Percentiles rank a stretch among this genome's conserved stretches.
Evolutionary conservation across 2,329 filamentous ascomycete genomes (phyloP).

Genomic region (Delphinella strobiligena): DNA sequence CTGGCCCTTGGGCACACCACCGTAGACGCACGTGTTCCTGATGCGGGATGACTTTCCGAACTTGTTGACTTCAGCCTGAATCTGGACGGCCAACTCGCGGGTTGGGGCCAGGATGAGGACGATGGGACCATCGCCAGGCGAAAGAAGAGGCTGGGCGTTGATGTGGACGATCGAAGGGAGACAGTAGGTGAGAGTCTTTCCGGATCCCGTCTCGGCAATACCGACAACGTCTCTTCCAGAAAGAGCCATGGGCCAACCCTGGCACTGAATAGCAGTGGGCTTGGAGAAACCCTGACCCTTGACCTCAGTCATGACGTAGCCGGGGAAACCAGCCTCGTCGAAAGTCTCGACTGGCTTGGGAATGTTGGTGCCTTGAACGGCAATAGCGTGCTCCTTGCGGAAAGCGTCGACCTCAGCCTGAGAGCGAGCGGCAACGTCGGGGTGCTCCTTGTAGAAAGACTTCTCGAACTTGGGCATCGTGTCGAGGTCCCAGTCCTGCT

Average conservation of each 20-base stretch:
- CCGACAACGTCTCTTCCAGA: constrained; percentile 96
- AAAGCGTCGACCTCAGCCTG: constrained; percentile 75
- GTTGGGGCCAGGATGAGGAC: constrained; percentile 93
- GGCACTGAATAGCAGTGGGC: constrained; percentile 92
- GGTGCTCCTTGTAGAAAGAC: constrained; percentile 96
- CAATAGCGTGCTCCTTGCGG: constrained; percentile 73
- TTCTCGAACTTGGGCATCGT: constrained; percentile 94
- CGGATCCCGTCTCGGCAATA: constrained; percentile 97
- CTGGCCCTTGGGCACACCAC: constrained; percentile 93
- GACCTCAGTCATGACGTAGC: constrained; percentile 96
- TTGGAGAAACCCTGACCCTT: constrained; percentile 93
- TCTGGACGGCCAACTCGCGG: constrained; percentile 95
- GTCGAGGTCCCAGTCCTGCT: constrained; percentile 72
- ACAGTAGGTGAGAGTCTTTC: constrained; percentile 98
- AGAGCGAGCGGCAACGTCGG: constrained; percentile 62
- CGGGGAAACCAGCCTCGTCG: constrained; percentile 92
- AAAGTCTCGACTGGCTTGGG: constrained; percentile 94
- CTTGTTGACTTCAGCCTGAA: constrained; percentile 96
- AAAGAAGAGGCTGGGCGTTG: constrained; percentile 93
- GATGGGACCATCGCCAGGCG: constrained; percentile 90
- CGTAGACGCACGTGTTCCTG: constrained; percentile 97
- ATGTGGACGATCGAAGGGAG: constrained; percentile 98
- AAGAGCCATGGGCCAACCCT: constrained; percentile 98
- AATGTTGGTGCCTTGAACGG: constrained; percentile 65
- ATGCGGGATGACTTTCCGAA: constrained; percentile 97